Conservation (phyloP, 495 filamentous ascomycete species). For the Penicillium subrubescens region DNA sequence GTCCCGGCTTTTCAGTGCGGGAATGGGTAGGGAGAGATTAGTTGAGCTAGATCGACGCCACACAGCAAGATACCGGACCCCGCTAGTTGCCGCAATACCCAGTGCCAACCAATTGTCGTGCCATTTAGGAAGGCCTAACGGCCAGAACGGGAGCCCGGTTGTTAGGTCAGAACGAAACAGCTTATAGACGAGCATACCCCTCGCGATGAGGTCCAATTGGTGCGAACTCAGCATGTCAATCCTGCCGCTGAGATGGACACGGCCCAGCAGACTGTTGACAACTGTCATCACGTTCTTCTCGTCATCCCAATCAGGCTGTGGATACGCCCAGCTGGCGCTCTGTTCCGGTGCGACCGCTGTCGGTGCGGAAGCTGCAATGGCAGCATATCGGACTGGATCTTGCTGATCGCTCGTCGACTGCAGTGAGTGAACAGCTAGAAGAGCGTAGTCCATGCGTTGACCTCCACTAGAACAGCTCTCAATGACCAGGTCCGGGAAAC, state of each 20-base stretch:
- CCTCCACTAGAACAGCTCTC: background rate
- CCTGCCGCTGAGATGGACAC: background rate
- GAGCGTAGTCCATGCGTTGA: background rate
- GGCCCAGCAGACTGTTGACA: background rate
- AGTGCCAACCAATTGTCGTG: background rate
- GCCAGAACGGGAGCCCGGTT: background rate
- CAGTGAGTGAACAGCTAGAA: background rate
- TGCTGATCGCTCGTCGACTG: background rate
- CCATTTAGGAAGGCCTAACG: background rate
- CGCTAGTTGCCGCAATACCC: background rate
- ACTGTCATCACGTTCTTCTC: background rate
- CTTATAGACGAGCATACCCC: background rate
- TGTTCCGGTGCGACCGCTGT: background rate
- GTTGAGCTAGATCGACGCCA: background rate
- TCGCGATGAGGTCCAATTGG: background rate
- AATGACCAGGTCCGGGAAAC: background rate
- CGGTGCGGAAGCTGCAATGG: background rate
- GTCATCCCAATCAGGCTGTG: background rate
- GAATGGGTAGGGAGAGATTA: too few species aligned
- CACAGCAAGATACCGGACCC: background rate
- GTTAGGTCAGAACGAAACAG: background rate
- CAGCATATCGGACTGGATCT: background rate
- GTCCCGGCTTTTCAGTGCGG: too few species aligned
- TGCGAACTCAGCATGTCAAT: background rate
- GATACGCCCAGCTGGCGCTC: background rate